Conservation (phyloP, 371 early-diverging fungal species). For the Coelomomyces lativittatus region DNA sequence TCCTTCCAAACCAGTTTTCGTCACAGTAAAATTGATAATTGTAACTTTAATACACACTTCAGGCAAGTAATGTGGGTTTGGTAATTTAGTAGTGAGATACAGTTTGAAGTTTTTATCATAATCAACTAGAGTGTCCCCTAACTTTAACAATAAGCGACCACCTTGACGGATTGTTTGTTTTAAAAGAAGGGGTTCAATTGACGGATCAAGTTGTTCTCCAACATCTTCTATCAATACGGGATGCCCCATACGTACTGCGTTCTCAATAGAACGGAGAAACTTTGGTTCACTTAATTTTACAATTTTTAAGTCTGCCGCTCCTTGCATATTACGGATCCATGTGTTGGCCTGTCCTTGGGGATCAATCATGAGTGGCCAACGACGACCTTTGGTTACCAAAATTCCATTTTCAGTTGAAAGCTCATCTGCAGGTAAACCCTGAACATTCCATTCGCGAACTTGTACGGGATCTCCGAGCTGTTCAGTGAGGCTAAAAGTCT, state of each 20-base stretch:
- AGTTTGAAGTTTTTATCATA: slow-evolving; percentile 37
- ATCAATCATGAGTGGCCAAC: slow-evolving; percentile 43
- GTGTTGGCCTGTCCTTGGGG: slow-evolving; percentile 43
- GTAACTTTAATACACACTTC: slow-evolving; percentile 35
- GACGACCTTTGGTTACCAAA: slow-evolving; percentile 23
- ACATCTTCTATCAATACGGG: slow-evolving; percentile 33
- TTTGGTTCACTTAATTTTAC: slow-evolving; percentile 30
- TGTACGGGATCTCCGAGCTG: slow-evolving; percentile 17
- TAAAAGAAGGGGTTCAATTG: slow-evolving; percentile 28
- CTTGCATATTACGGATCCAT: slow-evolving; percentile 41
- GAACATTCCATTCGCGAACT: slow-evolving; percentile 13
- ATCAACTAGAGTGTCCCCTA: slow-evolving; percentile 31
- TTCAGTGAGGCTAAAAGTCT: slow-evolving; percentile 19
- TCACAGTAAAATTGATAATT: slow-evolving; percentile 34
- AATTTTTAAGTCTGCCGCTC: slow-evolving; percentile 21
- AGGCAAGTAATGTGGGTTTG: slow-evolving; percentile 38
- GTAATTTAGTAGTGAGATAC: slow-evolving; percentile 36
- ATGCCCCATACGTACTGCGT: slow-evolving; percentile 36
- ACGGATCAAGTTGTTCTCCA: slow-evolving; percentile 29
- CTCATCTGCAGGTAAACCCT: slow-evolving; percentile 26
- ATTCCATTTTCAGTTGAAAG: slow-evolving; percentile 35
- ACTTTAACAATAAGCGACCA: slow-evolving; percentile 26
- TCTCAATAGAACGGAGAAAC: slow-evolving; percentile 35
- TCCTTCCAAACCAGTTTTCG: slow-evolving; percentile 35
- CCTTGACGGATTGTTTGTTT: slow-evolving; percentile 31